Conservation (phyloP, 1,139 yeast genomes). For the Lodderomyces theae region DNA sequence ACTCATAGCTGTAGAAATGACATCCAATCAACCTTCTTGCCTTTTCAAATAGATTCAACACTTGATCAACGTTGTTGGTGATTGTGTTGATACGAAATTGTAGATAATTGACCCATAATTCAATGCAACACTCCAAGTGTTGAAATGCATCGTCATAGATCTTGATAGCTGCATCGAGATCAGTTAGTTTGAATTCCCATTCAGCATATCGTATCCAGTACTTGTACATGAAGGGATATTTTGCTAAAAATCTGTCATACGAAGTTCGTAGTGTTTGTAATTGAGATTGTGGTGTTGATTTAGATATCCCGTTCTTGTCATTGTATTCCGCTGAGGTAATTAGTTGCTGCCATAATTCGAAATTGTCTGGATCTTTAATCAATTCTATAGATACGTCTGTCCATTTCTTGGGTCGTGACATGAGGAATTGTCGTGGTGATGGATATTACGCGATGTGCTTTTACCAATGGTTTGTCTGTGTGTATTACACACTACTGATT, state of each 20-base stretch:
- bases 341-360: conserved; percentile 50
- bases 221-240: conserved; percentile 70
- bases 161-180: conserved; percentile 44
- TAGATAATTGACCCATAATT: conserved; percentile 73
- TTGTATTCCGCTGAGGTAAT: conserved; percentile 30
- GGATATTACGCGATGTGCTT: too few relatives aligned
- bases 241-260: conserved; percentile 55
- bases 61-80: conserved; percentile 25
- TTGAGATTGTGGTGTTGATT: conserved; percentile 40
- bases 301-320: conserved; percentile 33
- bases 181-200: conserved; percentile 60
- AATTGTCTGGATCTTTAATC: conserved; percentile 43
- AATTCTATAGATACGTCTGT: conserved; percentile 25
- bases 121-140: conserved; percentile 53
- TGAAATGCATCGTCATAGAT: conserved; percentile 57
- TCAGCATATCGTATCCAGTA: conserved; percentile 80
- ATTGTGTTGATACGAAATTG: conserved; percentile 49
- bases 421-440: neutral
- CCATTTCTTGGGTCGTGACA: conserved; percentile 13
- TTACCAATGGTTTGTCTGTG: too few relatives aligned
- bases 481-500: too few relatives aligned
- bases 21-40: conserved; percentile 66
- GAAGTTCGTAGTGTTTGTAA: conserved; percentile 45
- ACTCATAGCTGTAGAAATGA: conserved; percentile 70
- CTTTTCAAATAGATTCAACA: conserved; percentile 51